These are phyloP conservation scores for Huntiella decipiens DNA, from an alignment of 2,329 filamentous ascomycete genomes.

Conservation along the genomic window DNA sequence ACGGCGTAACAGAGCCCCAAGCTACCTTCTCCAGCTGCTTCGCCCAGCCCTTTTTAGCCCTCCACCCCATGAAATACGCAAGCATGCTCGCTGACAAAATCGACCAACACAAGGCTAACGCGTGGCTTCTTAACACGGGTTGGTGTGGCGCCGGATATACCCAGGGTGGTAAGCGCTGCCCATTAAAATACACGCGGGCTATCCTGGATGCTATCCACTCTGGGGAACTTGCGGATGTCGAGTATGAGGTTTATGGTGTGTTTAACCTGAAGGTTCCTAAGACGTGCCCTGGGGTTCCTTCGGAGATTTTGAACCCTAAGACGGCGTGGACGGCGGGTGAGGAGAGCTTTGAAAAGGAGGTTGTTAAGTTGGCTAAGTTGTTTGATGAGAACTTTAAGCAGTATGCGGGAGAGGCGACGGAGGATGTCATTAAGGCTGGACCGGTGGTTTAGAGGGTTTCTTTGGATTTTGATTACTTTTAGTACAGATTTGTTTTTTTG, in stretches of 20 bases:
- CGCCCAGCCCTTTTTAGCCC: slow-evolving; percentile 93
- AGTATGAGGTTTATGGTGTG: slow-evolving; percentile 87
- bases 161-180: slow-evolving; percentile 90
- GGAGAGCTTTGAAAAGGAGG: slow-evolving; percentile 69
- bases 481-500: slow-evolving; percentile 2
- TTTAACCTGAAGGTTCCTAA: slow-evolving; percentile 97
- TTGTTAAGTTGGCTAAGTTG: slow-evolving; percentile 71
- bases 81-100: slow-evolving; percentile 99
- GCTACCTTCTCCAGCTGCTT: slow-evolving; percentile 99
- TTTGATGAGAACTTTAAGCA: slow-evolving; percentile 98
- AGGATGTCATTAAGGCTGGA: slow-evolving; percentile 54
- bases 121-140: slow-evolving; percentile 96
- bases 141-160: slow-evolving; percentile 86
- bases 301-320: slow-evolving; percentile 84
- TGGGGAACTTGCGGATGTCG: slow-evolving; percentile 77
- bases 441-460: slow-evolving; percentile 18
- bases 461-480: not conserved
- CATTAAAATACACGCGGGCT: slow-evolving; percentile 94
- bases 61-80: slow-evolving; percentile 98
- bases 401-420: slow-evolving; percentile 68
- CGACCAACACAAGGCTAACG: slow-evolving; percentile 80
- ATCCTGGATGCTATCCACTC: slow-evolving; percentile 95
- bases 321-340: slow-evolving; percentile 74
- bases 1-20: slow-evolving; percentile 90
- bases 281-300: slow-evolving; percentile 70